These are phyloP conservation scores for Aspergillus ruber DNA, from an alignment of 2,329 filamentous ascomycete genomes.

Conservation along the genomic window DNA sequence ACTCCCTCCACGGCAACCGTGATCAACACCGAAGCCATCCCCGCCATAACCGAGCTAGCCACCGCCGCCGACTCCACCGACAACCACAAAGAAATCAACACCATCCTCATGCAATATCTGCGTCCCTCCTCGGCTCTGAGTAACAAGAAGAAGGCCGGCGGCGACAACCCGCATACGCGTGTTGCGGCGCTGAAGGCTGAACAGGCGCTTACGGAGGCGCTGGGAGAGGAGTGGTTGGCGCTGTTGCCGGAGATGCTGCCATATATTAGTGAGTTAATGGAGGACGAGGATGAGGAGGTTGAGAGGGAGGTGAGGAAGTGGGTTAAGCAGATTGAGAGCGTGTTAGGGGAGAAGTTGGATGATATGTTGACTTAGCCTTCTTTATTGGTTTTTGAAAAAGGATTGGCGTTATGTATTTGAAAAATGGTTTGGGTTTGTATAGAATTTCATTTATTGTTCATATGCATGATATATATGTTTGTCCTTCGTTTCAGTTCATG, in stretches of 20 bases:
- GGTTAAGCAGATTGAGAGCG: conserved; percentile 83
- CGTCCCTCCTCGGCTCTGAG: conserved; percentile 45
- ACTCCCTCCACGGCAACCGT: conserved; percentile 41
- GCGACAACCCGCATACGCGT: conserved; percentile 63
- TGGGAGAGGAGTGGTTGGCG: conserved; percentile 90
- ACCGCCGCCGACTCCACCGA: conserved; percentile 75
- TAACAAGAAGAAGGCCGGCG: conserved; percentile 18
- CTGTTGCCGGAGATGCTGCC: conserved; percentile 93
- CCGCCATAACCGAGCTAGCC: conserved; percentile 73
- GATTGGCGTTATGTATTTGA: not conserved
- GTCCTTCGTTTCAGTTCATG: too few species aligned
- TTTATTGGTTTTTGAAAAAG: not conserved
- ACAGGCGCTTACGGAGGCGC: conserved; percentile 66
- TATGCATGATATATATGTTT: not conserved
- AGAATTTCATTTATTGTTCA: not conserved
- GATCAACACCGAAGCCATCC: conserved; percentile 53
- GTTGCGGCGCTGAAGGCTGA: conserved; percentile 78
- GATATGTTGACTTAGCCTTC: conserved; percentile 71
- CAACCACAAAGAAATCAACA: conserved; percentile 86
- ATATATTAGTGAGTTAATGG: conserved; percentile 88
- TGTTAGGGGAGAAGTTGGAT: conserved; percentile 84
- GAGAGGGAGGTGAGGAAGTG: conserved; percentile 83
- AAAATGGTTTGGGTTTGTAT: not conserved
- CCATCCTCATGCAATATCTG: conserved; percentile 68
- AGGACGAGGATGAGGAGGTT: conserved; percentile 91